Evolutionary conservation across 2,329 filamentous ascomycete species (phyloP), one percentile per base, ranked within the genome.

Genomic region (Phialophora tarda): DNA sequence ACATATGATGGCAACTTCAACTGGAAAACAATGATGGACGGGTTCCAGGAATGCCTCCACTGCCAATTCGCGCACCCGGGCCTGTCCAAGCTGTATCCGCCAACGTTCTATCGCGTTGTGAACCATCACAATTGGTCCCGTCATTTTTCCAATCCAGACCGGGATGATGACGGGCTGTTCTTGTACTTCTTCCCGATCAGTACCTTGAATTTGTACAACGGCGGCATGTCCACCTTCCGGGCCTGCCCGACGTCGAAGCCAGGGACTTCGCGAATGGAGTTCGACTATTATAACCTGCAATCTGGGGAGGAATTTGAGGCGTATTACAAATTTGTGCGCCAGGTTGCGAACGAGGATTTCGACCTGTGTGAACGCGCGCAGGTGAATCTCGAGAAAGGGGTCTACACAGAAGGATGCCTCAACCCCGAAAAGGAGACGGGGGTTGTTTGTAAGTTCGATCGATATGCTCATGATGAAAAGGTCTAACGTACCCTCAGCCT

Each of bases 21-120:
- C 71, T 86, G 84, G 84, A 86, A 86, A 71, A 85, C 84, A 0
- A 85, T 85, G 83, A 82, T 86, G 24, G 84, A 86, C 65, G 84
- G 83, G 4, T 86, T 83, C 68, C 83, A 86, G 73, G 84, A 86
- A 74, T 86, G 84, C 67, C 78, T 86, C 8, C 84, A 86, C 71
- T 85, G 84, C 75, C 81, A 84, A 71, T 86, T 85, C 73, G 85
- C 84, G 0, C 84, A 86, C 65, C 84, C 83, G 0, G 82, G 82
- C 2, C 86, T 86, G 73, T 81, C 81, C 10, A 83, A 44, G 17
- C 38, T 44, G 17, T 44, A 44, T n/a, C 38, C 38, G 38, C 38
- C 38, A 4, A 44, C 38, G 5, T 44, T 44, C 38, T 44, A 44
- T n/a, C 38, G 38, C 8, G 38, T 44, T n/a, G 38, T 44, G 17